phyloP scores from a whole-genome alignment of 2,329 filamentous ascomycete genomes.

The Botryotinia globosa region DNA sequence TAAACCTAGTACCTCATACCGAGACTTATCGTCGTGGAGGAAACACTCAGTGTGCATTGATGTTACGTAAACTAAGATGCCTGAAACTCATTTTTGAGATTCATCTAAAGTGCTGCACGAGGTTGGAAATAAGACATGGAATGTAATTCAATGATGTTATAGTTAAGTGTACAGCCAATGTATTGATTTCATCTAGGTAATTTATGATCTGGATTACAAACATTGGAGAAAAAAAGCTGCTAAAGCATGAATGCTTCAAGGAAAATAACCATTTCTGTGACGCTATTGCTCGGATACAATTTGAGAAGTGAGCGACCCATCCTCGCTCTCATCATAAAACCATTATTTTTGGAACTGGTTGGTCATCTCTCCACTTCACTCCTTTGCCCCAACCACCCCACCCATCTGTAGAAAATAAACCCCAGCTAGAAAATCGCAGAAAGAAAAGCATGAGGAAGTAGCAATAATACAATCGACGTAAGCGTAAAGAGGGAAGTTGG shows the following conservation, averaged over 20 bases:
- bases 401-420: conserved; percentile 15
- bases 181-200: not conserved
- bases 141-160: not conserved
- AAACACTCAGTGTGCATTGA: not conserved
- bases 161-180: conserved; percentile 42
- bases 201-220: not conserved
- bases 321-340: conserved; percentile 15
- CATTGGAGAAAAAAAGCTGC: not conserved
- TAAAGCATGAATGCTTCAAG: not conserved
- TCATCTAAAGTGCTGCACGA: not conserved
- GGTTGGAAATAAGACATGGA: not conserved
- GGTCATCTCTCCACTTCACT: conserved; percentile 2
- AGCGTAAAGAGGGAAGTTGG: conserved; percentile 8
- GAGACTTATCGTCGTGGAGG: not conserved
- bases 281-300: conserved; percentile 17
- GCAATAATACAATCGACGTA: conserved; percentile 21
- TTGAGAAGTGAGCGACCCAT: conserved; percentile 10
- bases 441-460: conserved; percentile 14
- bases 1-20: no score
- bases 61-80: not conserved
- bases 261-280: not conserved
- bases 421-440: conserved; percentile 11
- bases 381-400: not conserved
- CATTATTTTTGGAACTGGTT: conserved; percentile 9
- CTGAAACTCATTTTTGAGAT: not conserved